Evolutionary conservation across 148 eudicot genomes (phyloP).

Genomic region (Tetragonia tetragonoides): DNA sequence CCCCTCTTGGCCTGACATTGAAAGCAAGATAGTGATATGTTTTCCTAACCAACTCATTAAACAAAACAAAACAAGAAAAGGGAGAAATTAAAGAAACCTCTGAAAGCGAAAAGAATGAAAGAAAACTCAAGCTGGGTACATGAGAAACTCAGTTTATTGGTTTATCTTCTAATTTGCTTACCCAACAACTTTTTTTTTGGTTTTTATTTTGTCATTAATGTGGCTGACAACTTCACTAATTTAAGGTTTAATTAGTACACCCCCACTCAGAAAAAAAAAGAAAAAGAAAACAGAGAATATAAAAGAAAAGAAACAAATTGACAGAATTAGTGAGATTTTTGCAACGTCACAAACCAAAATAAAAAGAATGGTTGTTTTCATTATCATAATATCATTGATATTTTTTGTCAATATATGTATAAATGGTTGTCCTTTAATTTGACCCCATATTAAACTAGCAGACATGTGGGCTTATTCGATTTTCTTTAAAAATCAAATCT

Average conservation of each 20-base stretch:
- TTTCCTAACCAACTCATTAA: neutral
- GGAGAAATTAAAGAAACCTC: neutral
- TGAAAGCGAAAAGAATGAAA: neutral
- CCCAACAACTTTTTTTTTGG: neutral
- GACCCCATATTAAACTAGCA: too few relatives aligned
- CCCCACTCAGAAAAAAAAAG: neutral
- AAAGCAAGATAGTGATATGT: neutral
- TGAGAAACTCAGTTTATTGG: neutral
- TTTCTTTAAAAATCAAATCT: too few relatives aligned
- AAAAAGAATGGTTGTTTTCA: too few relatives aligned
- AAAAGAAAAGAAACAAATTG: neutral
- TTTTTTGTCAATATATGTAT: too few relatives aligned
- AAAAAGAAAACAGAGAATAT: neutral
- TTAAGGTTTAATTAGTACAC: neutral
- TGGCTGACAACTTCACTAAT: conserved; percentile 11
- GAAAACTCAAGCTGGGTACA: neutral
- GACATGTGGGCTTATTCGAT: too few relatives aligned
- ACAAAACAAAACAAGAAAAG: neutral
- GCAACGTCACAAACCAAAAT: too few relatives aligned
- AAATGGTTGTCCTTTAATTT: too few relatives aligned
- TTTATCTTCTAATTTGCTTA: neutral
- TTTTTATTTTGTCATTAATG: neutral
- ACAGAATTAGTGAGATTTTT: too few relatives aligned
- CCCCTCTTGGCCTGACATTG: too few relatives aligned
- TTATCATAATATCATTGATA: too few relatives aligned